Evolutionary conservation across 2,329 filamentous ascomycete species (phyloP).

Genomic region (Cryphonectria nitschkei): DNA sequence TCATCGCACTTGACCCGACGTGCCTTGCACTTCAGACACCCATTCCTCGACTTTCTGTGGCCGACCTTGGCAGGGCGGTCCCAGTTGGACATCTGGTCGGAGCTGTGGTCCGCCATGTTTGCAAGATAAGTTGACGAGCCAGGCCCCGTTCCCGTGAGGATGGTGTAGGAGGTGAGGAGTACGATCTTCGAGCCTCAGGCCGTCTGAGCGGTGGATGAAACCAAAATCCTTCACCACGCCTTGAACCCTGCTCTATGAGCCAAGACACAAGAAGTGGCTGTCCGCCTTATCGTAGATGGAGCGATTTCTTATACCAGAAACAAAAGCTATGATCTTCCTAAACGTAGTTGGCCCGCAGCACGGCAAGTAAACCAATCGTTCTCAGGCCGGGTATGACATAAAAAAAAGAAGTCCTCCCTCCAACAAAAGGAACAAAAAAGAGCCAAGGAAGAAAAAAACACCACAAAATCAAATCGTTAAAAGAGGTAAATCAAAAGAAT

Average conservation of each 20-base stretch:
- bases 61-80: conserved; percentile 34
- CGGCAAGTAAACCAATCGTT: background rate
- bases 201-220: too few relatives aligned
- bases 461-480: background rate
- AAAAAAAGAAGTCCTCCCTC: background rate
- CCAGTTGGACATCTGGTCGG: background rate
- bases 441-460: background rate
- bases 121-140: too few relatives aligned
- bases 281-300: background rate
- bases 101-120: background rate
- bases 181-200: too few relatives aligned
- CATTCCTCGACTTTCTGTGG: conserved; percentile 39
- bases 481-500: too few relatives aligned
- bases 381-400: background rate
- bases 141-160: too few relatives aligned
- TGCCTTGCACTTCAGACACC: conserved; percentile 37
- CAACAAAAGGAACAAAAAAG: background rate
- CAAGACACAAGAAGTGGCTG: background rate
- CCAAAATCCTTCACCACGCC: background rate
- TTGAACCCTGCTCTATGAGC: background rate
- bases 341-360: background rate
- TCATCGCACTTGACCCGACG: conserved; percentile 39
- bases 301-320: background rate
- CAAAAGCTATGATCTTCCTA: background rate
- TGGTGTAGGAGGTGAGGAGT: too few relatives aligned